Evolutionary conservation across 495 filamentous ascomycete species (phyloP), one percentile per base, ranked within the genome.

Genomic region (Penicillium simplicissimum): DNA sequence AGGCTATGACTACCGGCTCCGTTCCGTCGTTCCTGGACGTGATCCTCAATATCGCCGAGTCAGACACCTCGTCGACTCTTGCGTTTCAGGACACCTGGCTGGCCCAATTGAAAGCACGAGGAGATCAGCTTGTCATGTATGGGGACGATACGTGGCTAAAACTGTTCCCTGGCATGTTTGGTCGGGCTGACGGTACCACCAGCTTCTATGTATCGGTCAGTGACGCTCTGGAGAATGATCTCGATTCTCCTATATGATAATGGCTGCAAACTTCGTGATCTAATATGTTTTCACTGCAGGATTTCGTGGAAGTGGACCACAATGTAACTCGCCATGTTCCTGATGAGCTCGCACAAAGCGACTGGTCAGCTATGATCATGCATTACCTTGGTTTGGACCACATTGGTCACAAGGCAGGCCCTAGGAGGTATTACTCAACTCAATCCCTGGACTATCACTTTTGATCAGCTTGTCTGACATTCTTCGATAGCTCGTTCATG

Each of bases 121-220:
- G 78, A 15, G 90, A 88, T 28, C 90, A 89, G 62, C 79, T 97
- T 53, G 80, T 96, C 71, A 94, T 99, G 90, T 97, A 96, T 66
- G 95, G 95, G 45, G 95, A 99, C 70, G 95, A 99, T 72, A 99
- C 95, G 14, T 99, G 95, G 95, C 78, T 98, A 58, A 98, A 97
- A 74, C 83, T 99, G 36, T 98, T 99, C 70, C 95, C 95, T 6
- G 85, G 83, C 8, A 88, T 87, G 38, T 99, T 99, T 75, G 84
- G 84, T 63, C 86, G 93, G 34, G 80, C 85, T 19, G 95, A 99
- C 70, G 96, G 96, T 37, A 98, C 96, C 2, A 91, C 91, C 37
- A 97, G 93, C 74, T 99, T 99, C 72, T 99, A 97, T 74, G 95
- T 99, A 61, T 93, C 95, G 75, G 93, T 97, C 68, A 83, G 90